These are phyloP conservation scores for Zarea fungicola DNA, from an alignment of 2,329 filamentous ascomycete species.

Conservation along the genomic window DNA sequence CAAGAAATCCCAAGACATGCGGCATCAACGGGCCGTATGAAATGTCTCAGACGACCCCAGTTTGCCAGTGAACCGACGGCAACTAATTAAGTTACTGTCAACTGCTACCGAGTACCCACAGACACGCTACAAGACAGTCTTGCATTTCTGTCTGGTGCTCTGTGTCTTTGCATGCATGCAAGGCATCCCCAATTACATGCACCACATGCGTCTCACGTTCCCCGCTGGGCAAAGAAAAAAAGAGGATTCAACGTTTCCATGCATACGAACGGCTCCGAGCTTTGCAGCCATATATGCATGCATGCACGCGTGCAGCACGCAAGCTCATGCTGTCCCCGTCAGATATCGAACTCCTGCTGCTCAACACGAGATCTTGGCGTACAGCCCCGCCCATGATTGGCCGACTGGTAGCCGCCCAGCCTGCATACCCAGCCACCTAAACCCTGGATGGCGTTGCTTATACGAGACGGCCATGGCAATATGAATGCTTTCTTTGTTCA, in stretches of 20 bases:
- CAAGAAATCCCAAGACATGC: background rate
- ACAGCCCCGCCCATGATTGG: background rate
- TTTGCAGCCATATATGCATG: background rate
- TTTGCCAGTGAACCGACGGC: too few species aligned
- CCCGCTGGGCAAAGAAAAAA: background rate
- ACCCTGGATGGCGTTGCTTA: background rate
- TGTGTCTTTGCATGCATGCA: too few species aligned
- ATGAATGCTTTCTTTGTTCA: too few species aligned
- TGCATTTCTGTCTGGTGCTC: too few species aligned
- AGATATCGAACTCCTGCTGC: background rate
- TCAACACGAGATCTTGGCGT: slow-evolving; percentile 12
- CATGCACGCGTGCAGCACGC: background rate
- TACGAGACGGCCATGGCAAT: slow-evolving; percentile 4
- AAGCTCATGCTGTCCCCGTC: slow-evolving; percentile 2
- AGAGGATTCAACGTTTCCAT: too few species aligned
- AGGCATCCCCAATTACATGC: too few species aligned
- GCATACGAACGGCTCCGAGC: slow-evolving; percentile 1
- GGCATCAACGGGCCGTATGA: background rate
- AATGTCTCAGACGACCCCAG: too few species aligned
- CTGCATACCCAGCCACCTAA: background rate
- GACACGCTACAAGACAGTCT: too few species aligned
- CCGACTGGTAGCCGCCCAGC: background rate
- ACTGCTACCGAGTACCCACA: too few species aligned
- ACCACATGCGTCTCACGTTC: background rate
- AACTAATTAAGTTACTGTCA: too few species aligned